Percentiles rank a stretch among this genome's conserved stretches.
phyloP scores from a whole-genome alignment of 1,284 basidiomycete genomes.

The Naganishia albida region DNA sequence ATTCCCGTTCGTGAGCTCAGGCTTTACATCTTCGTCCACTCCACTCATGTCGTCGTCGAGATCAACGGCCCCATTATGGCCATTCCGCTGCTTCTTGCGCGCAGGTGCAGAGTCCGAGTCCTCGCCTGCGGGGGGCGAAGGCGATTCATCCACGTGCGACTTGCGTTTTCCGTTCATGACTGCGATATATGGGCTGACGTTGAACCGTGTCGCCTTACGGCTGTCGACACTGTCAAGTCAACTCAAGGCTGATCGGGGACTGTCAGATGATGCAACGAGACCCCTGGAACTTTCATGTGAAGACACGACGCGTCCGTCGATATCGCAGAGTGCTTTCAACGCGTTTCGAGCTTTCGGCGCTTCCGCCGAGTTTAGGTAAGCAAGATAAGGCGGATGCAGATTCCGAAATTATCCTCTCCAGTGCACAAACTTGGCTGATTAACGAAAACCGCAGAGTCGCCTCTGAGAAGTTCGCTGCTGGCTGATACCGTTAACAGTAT shows the following conservation, averaged over 20 bases:
- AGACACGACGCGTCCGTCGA: neutral
- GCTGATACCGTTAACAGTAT: neutral
- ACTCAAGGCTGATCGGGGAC: neutral
- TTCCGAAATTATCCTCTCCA: slow-evolving; percentile 23
- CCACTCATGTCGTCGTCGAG: slow-evolving; percentile 3
- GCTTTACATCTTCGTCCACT: neutral
- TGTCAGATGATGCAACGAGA: neutral
- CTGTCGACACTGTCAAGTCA: neutral
- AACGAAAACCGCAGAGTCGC: slow-evolving; percentile 11
- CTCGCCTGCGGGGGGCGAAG: neutral
- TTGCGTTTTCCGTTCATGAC: slow-evolving; percentile 21
- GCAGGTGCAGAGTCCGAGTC: slow-evolving; percentile 16
- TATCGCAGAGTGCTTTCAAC: too few species aligned
- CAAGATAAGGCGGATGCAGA: slow-evolving; percentile 8
- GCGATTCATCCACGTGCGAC: neutral
- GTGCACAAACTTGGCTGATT: neutral
- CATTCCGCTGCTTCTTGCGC: slow-evolving; percentile 18
- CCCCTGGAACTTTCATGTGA: neutral
- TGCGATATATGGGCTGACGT: neutral
- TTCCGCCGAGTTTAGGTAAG: slow-evolving; percentile 6
- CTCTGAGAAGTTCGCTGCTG: neutral
- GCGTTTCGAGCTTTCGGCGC: too few species aligned
- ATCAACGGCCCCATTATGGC: neutral
- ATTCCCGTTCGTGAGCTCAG: slow-evolving; percentile 3
- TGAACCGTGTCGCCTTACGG: neutral